These are phyloP conservation scores for Suhomyces bokatorum DNA, from an alignment of 1,139 yeast species.

Conservation along the genomic window DNA sequence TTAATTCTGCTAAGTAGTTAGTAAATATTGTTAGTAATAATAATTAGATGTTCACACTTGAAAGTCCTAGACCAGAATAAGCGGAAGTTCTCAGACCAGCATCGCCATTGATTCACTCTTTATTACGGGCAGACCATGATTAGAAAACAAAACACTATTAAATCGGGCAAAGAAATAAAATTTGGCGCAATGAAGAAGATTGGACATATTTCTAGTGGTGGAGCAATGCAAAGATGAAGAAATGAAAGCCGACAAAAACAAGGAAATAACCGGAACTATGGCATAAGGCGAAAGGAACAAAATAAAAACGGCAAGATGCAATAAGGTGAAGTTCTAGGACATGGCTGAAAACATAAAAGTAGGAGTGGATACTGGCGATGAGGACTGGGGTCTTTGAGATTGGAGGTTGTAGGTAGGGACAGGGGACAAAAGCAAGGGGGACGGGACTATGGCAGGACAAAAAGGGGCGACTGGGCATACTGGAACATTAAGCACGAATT, in stretches of 20 bases:
- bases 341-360: background rate
- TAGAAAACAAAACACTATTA: background rate
- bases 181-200: no score
- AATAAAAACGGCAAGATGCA: slow-evolving; percentile 1
- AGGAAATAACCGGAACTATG: background rate
- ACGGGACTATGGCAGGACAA: no score
- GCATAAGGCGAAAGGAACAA: background rate
- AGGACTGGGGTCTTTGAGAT: background rate
- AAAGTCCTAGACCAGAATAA: slow-evolving; percentile 18
- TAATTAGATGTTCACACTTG: background rate
- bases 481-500: no score
- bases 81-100: slow-evolving; percentile 8
- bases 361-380: background rate
- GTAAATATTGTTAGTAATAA: no score
- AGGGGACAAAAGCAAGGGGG: no score
- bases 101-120: background rate
- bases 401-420: background rate
- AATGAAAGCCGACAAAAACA: no score
- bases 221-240: no score
- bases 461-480: no score
- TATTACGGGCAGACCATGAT: background rate
- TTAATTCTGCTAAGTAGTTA: no score
- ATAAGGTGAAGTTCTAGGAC: background rate
- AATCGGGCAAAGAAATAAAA: background rate
- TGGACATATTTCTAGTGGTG: no score